Base-by-base conservation (phyloP, 208 protist species). In the Leishmania major region DNA sequence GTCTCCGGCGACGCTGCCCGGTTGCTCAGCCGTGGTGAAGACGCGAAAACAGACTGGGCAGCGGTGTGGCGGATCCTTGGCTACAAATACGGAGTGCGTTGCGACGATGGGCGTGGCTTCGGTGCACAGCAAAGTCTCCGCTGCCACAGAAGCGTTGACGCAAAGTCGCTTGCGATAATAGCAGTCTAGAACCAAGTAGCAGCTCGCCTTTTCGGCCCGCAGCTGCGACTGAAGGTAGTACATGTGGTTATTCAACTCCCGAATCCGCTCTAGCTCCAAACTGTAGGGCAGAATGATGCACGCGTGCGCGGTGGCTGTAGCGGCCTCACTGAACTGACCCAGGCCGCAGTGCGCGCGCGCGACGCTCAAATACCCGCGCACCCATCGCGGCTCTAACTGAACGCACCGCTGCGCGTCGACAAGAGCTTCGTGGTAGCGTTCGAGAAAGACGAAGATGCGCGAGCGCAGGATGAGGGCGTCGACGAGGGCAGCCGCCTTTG, bases 401-500 rank as follows among this genome's bases (percentile, higher is more conserved):
- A 90, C 86, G 57, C 85, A 87, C 60, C 86, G 83, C 31, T 83
- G 67, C 17, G 93, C 93, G 64, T 95, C 91, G 22, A 64, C 81
- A 37, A 95, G 81, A 11, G 91, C 93, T 37, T 93, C 88, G 19
- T 75, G 28, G 57, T 85, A 91, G 1, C 79, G 79, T n/a, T 86
- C 81, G 8, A 92, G 70, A 83, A 96, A 96, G 55, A 96, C 59
- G 66, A 85, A 90, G 45, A 90, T 75, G 31, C 88, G 85, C n/a
- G 91, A 95, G n/a, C 92, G 92, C 72, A 95, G 71, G 49, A 89
- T 73, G 17, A 88, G 88, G 37, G 86, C 77, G 75, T 96, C 93
- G 13, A 90, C 85, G 0, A 81, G 66, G 47, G 72, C 25, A 25
- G 47, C 59, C 25, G 59, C 13, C 76, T 77, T 47, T n/a, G 45